Percentiles rank a stretch among this genome's conserved stretches.
Conservation (phyloP, 1,139 yeast genomes). For the Hansenula anomala region DNA sequence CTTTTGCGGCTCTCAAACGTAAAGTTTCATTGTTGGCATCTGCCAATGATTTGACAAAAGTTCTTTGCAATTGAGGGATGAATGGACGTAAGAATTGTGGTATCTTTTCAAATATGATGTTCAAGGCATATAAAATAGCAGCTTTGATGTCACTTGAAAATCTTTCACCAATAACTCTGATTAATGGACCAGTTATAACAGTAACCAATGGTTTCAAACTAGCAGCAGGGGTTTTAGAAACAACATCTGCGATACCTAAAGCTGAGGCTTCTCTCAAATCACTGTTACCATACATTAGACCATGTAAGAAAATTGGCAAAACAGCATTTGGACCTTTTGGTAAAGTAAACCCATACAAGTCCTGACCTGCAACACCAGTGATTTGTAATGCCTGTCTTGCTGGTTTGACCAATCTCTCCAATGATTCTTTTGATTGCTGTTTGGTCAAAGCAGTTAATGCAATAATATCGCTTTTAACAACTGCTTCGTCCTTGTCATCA, state of each 20-base stretch:
- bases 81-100: conserved; percentile 93
- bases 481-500: conserved; percentile 61
- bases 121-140: conserved; percentile 82
- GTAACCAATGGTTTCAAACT: conserved; percentile 87
- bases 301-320: conserved; percentile 89
- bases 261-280: conserved; percentile 88
- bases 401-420: conserved; percentile 76
- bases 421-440: conserved; percentile 66
- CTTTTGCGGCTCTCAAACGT: conserved; percentile 84
- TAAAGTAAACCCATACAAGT: conserved; percentile 65
- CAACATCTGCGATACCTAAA: conserved; percentile 81
- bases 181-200: conserved; percentile 92
- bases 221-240: conserved; percentile 79
- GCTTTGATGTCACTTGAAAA: conserved; percentile 87
- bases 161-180: conserved; percentile 97
- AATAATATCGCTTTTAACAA: conserved; percentile 66
- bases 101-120: conserved; percentile 70
- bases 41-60: conserved; percentile 86
- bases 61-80: conserved; percentile 95
- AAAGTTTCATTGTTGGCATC: conserved; percentile 71
- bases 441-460: conserved; percentile 64
- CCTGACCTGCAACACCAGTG: conserved; percentile 61
- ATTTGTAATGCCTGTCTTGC: conserved; percentile 67
- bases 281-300: conserved; percentile 87
- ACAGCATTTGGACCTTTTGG: conserved; percentile 89